These are phyloP conservation scores for Chrysoporthe austroafricana DNA, from an alignment of 2,329 filamentous ascomycete species.

Conservation along the genomic window DNA sequence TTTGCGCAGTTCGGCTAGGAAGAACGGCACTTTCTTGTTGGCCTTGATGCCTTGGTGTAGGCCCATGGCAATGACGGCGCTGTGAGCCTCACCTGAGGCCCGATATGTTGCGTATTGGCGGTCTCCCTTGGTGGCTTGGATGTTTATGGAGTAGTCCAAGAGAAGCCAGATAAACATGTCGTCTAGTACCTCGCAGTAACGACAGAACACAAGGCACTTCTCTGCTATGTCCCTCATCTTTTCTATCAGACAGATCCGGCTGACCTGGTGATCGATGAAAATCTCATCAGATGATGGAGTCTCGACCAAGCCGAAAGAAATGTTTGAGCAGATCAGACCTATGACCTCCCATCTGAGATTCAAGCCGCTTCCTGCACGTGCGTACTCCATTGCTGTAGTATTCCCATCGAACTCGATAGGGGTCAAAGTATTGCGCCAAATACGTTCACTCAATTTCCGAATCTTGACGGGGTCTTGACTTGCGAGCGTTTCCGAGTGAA, in stretches of 20 bases:
- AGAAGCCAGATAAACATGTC: slow-evolving; percentile 41
- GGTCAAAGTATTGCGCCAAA: slow-evolving; percentile 41
- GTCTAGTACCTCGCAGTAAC: slow-evolving; percentile 39
- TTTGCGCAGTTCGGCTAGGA: slow-evolving; percentile 38
- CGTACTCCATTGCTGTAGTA: slow-evolving; percentile 37
- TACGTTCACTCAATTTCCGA: slow-evolving; percentile 37
- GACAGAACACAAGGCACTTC: slow-evolving; percentile 38
- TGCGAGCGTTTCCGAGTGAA: slow-evolving; percentile 36
- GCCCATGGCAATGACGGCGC: slow-evolving; percentile 39
- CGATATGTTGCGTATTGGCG: slow-evolving; percentile 37
- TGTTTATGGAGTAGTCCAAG: slow-evolving; percentile 34
- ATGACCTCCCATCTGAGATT: slow-evolving; percentile 43
- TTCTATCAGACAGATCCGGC: slow-evolving; percentile 34
- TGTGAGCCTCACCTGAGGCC: slow-evolving; percentile 37
- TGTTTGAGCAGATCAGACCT: slow-evolving; percentile 37
- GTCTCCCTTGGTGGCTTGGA: slow-evolving; percentile 35
- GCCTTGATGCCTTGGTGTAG: slow-evolving; percentile 38
- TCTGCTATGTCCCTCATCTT: slow-evolving; percentile 37
- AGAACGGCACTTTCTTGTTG: slow-evolving; percentile 37
- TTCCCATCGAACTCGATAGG: slow-evolving; percentile 35
- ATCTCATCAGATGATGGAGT: slow-evolving; percentile 35
- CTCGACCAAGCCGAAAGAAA: slow-evolving; percentile 36
- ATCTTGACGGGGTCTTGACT: slow-evolving; percentile 39
- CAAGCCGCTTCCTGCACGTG: slow-evolving; percentile 35
- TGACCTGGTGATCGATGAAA: slow-evolving; percentile 36